A percentile compares a stretch with the other conserved stretches of the same genome.
These are phyloP conservation scores for Scheffersomyces segobiensis DNA, from an alignment of 1,139 yeast genomes.

Conservation along the genomic window DNA sequence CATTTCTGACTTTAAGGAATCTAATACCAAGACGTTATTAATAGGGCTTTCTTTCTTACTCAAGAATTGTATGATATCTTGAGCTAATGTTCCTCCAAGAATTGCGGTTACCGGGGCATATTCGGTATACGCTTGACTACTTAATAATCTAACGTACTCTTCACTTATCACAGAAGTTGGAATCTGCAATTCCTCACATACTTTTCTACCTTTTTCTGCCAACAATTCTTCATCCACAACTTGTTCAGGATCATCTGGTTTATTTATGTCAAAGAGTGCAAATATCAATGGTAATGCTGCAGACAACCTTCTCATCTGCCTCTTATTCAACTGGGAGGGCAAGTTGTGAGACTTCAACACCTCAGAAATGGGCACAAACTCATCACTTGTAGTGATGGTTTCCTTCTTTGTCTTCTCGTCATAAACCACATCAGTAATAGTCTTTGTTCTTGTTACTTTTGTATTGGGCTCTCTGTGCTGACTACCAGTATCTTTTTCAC, in stretches of 20 bases:
- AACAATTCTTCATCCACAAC: conserved; percentile 34
- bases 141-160: conserved; percentile 40
- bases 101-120: conserved; percentile 86
- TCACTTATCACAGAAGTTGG: conserved; percentile 37
- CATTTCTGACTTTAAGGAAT: conserved; percentile 70
- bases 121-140: conserved; percentile 62
- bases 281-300: conserved; percentile 64
- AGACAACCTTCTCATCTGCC: conserved; percentile 61
- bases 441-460: conserved; percentile 50
- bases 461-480: conserved; percentile 47
- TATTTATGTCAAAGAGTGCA: conserved; percentile 48
- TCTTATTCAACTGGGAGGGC: conserved; percentile 44
- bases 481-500: conserved; percentile 49
- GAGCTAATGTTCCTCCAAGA: conserved; percentile 87
- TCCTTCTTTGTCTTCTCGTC: conserved; percentile 42
- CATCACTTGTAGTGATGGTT: conserved; percentile 56
- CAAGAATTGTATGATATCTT: conserved; percentile 82
- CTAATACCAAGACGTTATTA: conserved; percentile 76
- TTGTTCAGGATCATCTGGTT: conserved; percentile 28
- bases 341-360: conserved; percentile 40
- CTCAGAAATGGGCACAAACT: conserved; percentile 37
- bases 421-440: conserved; percentile 47
- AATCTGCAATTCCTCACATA: conserved; percentile 34
- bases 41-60: conserved; percentile 79
- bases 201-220: conserved; percentile 17